Conservation (phyloP, 2,329 filamentous ascomycete genomes). For the Pezizomycotina sp. region DNA sequence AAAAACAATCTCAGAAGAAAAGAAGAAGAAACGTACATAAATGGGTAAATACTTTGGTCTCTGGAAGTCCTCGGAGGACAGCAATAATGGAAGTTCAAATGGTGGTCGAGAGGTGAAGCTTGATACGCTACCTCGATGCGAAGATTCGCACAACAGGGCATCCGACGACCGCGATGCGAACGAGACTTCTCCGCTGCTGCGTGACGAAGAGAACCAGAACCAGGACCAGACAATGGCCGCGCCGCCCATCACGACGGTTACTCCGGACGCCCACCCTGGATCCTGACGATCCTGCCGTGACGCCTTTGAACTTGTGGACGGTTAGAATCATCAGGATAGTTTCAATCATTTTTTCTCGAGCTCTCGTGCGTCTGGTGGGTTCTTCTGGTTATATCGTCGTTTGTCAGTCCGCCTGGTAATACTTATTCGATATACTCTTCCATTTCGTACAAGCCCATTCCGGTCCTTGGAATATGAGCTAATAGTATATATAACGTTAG, state of each 20-base stretch:
- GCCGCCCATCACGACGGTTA: background rate
- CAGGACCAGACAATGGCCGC: slow-evolving; percentile 6
- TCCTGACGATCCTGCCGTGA: slow-evolving; percentile 36
- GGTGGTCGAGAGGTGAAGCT: background rate
- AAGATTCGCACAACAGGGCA: slow-evolving; percentile 10
- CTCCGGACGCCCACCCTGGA: slow-evolving; percentile 13
- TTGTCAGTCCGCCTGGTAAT: slow-evolving; percentile 65
- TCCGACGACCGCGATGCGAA: slow-evolving; percentile 4
- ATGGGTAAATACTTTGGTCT: too few species aligned
- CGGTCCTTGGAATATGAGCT: too few species aligned
- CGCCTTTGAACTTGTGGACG: slow-evolving; percentile 88
- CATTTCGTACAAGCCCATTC: too few species aligned
- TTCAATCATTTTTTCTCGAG: slow-evolving; percentile 59
- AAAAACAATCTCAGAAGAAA: too few species aligned
- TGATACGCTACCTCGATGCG: slow-evolving; percentile 5
- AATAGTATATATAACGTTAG: slow-evolving; percentile 1
- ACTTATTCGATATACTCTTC: too few species aligned
- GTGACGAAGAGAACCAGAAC: slow-evolving; percentile 1
- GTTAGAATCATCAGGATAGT: slow-evolving; percentile 62
- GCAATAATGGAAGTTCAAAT: background rate
- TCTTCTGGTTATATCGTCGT: slow-evolving; percentile 70
- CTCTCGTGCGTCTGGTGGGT: slow-evolving; percentile 86
- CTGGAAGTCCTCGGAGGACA: too few species aligned
- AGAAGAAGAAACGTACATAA: too few species aligned
- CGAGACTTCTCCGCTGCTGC: slow-evolving; percentile 1